Conservation (phyloP, 345 rosid genomes). For the Salix udensis region DNA sequence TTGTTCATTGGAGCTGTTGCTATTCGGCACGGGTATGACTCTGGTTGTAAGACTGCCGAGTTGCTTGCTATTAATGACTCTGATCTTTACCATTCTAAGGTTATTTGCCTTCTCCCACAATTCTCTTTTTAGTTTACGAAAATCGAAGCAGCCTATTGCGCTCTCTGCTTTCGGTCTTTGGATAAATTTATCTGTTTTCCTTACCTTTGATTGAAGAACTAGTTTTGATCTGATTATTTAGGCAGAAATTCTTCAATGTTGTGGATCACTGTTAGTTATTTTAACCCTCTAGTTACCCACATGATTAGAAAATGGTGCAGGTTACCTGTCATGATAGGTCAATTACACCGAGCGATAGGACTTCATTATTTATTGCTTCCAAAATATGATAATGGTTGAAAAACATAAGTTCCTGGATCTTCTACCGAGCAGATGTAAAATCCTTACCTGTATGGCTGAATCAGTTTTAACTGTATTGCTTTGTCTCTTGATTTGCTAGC, state of each 20-base stretch:
- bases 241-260: background rate
- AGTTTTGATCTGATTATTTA: background rate
- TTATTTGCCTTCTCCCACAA: constrained; percentile 16
- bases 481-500: constrained; percentile 30
- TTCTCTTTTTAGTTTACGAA: background rate
- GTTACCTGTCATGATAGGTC: no score
- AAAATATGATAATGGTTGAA: background rate
- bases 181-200: background rate
- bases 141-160: background rate
- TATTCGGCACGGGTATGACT: constrained; percentile 67
- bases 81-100: constrained; percentile 84
- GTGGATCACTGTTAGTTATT: background rate
- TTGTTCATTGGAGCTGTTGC: constrained; percentile 91
- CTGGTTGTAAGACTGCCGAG: constrained; percentile 69
- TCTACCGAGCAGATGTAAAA: background rate
- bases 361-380: no score
- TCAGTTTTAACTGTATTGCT: background rate
- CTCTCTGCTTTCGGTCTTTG: background rate
- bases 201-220: background rate
- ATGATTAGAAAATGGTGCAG: background rate
- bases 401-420: background rate
- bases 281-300: background rate
- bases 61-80: constrained; percentile 93
- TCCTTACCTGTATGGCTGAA: background rate
- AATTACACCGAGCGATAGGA: no score